Evolutionary conservation across 495 filamentous ascomycete genomes (phyloP), one percentile per base, ranked within the genome.

Genomic region (Articulospora tetracladia): DNA sequence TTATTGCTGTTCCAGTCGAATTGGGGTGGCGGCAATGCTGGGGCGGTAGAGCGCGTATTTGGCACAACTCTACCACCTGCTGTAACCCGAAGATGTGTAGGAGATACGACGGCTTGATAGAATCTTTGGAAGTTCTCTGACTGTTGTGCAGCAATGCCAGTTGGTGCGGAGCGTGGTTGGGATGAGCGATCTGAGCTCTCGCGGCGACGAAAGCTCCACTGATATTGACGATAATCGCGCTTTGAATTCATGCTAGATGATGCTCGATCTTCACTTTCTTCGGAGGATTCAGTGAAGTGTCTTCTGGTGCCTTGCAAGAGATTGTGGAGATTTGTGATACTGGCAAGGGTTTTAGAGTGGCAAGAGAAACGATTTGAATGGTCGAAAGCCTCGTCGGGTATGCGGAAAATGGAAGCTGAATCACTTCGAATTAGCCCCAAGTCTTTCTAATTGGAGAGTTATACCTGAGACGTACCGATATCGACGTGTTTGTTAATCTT

Each of bases 51-150:
- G 12, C 79, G 78, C 26, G 73, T 81, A 60, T 84, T 84, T 13
- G 81, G 80, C 3, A 84, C 81, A 64, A 84, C 83, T 44, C 75
- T 70, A 39, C 80, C 76, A 57, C 79, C 76, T 56, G 80, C 79
- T n/a, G 79, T 82, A 49, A 82, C 79, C 23, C 81, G 72, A 57
- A 82, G 74, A 63, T 82, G 77, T 32, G 79, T 77, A 47, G 80
- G 76, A 32, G 81, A 83, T 23, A 78, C 75, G 13, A 83, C 80
- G 7, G 76, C 81, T 58, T 79, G 76, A 69, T 76, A 82, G 66
- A 84, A 84, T 44, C 74, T 71, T 67, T 79, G 75, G 62, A 84
- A 84, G 25, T 80, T 80, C 64, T 82, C 80, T 8, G 68, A 72
- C 52, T 75, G 69, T 66, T 84, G 81, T 10, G 77, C 72, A 1